Conservation (phyloP, 345 rosid species). For the Heritiera littoralis region DNA sequence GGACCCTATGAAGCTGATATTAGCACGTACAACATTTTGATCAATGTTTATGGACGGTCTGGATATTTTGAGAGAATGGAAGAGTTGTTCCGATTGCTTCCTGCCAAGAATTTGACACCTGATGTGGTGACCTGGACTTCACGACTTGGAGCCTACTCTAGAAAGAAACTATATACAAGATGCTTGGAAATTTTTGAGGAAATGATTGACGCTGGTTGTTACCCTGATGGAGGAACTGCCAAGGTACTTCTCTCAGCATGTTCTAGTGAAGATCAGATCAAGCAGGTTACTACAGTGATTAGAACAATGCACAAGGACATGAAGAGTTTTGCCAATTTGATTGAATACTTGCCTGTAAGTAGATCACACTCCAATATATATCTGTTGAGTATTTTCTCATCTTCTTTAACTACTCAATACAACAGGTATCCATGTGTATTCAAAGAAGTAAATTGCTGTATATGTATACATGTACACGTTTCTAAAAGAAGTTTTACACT, state of each 20-base stretch:
- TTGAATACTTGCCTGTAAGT: conserved; percentile 8
- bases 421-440: not conserved
- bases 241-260: conserved; percentile 84
- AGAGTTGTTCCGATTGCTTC: conserved; percentile 49
- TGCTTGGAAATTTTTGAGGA: conserved; percentile 84
- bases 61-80: conserved; percentile 77
- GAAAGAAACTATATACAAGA: conserved; percentile 68
- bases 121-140: conserved; percentile 98
- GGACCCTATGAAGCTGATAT: conserved; percentile 61
- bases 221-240: conserved; percentile 86
- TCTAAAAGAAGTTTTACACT: no score
- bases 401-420: not conserved
- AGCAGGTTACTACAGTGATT: conserved; percentile 72
- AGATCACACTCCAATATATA: not conserved
- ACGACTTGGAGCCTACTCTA: conserved; percentile 72
- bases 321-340: conserved; percentile 42
- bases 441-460: not conserved
- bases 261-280: conserved; percentile 67
- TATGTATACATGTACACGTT: no score
- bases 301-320: conserved; percentile 76
- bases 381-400: not conserved
- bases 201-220: conserved; percentile 84
- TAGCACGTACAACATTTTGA: conserved; percentile 85
- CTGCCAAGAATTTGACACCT: conserved; percentile 43
- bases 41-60: conserved; percentile 73